Base-by-base conservation (phyloP, 106 monocot species). In the Narthecium ossifragum region DNA sequence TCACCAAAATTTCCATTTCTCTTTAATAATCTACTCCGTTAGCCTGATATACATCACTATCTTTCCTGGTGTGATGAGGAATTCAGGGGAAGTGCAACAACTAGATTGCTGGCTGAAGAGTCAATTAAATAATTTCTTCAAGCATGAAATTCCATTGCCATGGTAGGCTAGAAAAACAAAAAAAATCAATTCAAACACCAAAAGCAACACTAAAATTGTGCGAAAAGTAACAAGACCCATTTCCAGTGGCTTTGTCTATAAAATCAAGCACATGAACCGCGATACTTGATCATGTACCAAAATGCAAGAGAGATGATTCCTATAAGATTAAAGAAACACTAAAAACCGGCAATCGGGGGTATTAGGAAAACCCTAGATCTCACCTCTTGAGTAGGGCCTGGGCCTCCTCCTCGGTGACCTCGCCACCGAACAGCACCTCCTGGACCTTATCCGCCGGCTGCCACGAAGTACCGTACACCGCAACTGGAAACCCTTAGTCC, bases 341-440 rank as follows among this genome's bases (percentile, higher is more conserved):
- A n/a, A n/a, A n/a, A n/a, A n/a, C n/a, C n/a, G n/a, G n/a, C n/a
- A n/a, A n/a, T n/a, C n/a, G n/a, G n/a, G n/a, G n/a, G n/a, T 34
- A 15, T 17, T 30, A n/a, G 8, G 40, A 38, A 30, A 65, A 21
- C 25, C 20, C 20, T 46, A 46, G 66, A 74, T 67, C 74, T 74
- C 26, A 77, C 77, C 70, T 77, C 55, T 61, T 77, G 65, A 71
- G 65, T 36, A 71, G 29, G 59, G 60, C 65, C 60, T 71, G 66
- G 11, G 61, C 65, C 65, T 77, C 77, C 49, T 77, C 77, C 65
- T 71, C 71, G 8, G 60, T 66, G 52, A 77, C 63, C 61, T 71
- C 61, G 0, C 77, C 77, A 0, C 77, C 77, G 37, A 77, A 77
- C 25, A 77, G 55, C 41, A 77, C 77, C 55, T 65, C 65, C n/a